These are phyloP conservation scores for Trichoderma atroviride DNA, from an alignment of 2,329 filamentous ascomycete genomes.

Conservation along the genomic window DNA sequence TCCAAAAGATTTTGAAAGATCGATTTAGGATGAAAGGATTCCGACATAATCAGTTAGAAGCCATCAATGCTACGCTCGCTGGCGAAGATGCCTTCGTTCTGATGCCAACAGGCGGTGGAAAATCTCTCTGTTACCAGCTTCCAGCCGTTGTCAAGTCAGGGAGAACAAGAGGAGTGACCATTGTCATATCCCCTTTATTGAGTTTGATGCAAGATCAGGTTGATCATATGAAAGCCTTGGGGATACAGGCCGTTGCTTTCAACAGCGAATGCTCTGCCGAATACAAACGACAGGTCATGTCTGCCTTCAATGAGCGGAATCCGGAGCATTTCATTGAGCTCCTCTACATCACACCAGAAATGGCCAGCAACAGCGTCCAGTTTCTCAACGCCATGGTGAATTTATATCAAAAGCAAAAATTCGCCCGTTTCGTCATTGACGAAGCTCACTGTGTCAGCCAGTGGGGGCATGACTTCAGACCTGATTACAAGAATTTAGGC, in stretches of 20 bases:
- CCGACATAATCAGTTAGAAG: constrained; percentile 87
- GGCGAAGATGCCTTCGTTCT: constrained; percentile 92
- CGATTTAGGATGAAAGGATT: constrained; percentile 85
- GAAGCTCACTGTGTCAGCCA: constrained; percentile 99
- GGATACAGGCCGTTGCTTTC: constrained; percentile 78
- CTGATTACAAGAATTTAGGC: constrained; percentile 89
- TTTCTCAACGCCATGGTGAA: constrained; percentile 68
- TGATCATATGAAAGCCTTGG: constrained; percentile 71
- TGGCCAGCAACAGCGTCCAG: constrained; percentile 79
- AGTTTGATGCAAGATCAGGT: constrained; percentile 99
- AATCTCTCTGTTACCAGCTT: constrained; percentile 94
- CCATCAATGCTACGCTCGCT: constrained; percentile 87
- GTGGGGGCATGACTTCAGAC: constrained; percentile 98
- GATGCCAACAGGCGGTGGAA: constrained; percentile 97
- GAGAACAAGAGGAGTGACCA: constrained; percentile 80
- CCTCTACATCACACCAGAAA: constrained; percentile 95
- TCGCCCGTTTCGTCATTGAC: constrained; percentile 93
- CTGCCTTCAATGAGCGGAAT: constrained; percentile 60
- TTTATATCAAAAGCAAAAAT: constrained; percentile 69
- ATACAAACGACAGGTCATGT: constrained; percentile 68
- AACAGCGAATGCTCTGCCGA: constrained; percentile 72
- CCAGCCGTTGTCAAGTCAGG: constrained; percentile 83
- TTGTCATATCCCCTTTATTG: constrained; percentile 92
- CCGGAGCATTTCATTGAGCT: constrained; percentile 81
- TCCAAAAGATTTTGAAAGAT: constrained; percentile 77